Base-by-base conservation (phyloP, 768 basidiomycete genomes). In the Hirschioporus abietinus region DNA sequence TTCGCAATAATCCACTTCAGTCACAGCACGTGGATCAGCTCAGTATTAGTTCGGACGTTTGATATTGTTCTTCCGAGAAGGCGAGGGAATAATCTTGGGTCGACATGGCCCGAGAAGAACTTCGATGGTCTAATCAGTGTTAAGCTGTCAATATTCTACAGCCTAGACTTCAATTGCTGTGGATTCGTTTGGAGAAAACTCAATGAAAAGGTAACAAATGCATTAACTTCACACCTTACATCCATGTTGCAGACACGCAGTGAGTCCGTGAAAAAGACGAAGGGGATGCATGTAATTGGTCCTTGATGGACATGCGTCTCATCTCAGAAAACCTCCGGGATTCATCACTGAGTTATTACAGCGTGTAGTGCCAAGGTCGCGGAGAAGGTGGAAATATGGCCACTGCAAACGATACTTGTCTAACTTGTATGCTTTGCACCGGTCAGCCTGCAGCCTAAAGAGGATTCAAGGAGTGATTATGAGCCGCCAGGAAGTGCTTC, bases 391-490 rank as follows among this genome's bases (percentile, higher is more conserved):
- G 42, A 52, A 52, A 52, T 20, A 15, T 15, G 42, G 42, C 12
- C 42, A 52, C 20, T 5, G 20, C 20, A 52, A 3, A 5, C 12
- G 42, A 52, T 1, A 5, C 20, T 3, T 52, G 42, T 12, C 12
- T 52, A 20, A 15, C 12, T 52, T 52, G 42, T 52, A 36, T 36
- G 35, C 15, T 52, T 10, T 52, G 12, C 42, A 52, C 4, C 5
- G 12, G 42, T 5, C 42, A 52, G 15, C 12, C 42, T 15, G 12
- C 2, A 20, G 20, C 42, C 42, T 52, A 52, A 52, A 30, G 8
- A 3, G 30, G 30, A 30, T 30, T 30, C 30, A 30, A 58, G n/a
- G 67, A 27, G 4, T 60, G 59, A 63, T 10, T 58, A 68, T 30
- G 25, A 34, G 26, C 27, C 35, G 24, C 24, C 26, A n/a, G n/a